These are phyloP conservation scores for Coniochaeta pulveracea DNA, from an alignment of 2,329 filamentous ascomycete species.

Conservation along the genomic window DNA sequence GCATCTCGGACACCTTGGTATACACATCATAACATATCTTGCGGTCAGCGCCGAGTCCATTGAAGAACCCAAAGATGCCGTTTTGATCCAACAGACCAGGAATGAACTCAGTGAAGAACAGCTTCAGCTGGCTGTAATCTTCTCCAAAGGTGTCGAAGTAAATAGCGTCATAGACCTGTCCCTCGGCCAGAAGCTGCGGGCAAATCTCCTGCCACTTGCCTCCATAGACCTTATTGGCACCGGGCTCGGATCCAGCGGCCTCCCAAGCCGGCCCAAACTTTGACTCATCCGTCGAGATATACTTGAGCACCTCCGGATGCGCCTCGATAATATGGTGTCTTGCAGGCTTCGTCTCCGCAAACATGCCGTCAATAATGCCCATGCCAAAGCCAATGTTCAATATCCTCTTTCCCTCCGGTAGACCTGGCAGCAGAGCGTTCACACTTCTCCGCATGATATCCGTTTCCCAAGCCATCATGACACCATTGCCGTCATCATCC, in stretches of 20 bases:
- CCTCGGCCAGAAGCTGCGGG: conserved; percentile 53
- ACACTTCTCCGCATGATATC: conserved; percentile 76
- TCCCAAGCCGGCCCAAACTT: conserved; percentile 47
- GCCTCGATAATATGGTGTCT: conserved; percentile 80
- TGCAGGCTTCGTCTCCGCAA: conserved; percentile 55
- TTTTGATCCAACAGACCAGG: conserved; percentile 62
- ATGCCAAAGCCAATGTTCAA: conserved; percentile 87
- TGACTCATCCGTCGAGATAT: conserved; percentile 36
- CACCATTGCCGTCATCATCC: conserved; percentile 66
- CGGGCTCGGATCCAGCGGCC: conserved; percentile 41
- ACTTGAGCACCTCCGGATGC: conserved; percentile 63
- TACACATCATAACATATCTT: conserved; percentile 96
- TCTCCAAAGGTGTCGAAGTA: conserved; percentile 99
- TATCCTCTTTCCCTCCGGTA: conserved; percentile 46
- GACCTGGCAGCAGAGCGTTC: conserved; percentile 42
- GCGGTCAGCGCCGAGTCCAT: conserved; percentile 84
- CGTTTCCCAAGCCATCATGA: conserved; percentile 92
- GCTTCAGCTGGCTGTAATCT: conserved; percentile 72
- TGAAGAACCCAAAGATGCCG: conserved; percentile 78
- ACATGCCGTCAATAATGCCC: conserved; percentile 75
- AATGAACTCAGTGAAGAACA: conserved; percentile 82
- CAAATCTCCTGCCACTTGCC: conserved; percentile 77
- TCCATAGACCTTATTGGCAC: conserved; percentile 60
- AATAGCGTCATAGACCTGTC: conserved; percentile 70
- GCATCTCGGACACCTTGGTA: conserved; percentile 81